Evolutionary conservation across 345 rosid genomes (phyloP).

Genomic region (Luvunga scandens): DNA sequence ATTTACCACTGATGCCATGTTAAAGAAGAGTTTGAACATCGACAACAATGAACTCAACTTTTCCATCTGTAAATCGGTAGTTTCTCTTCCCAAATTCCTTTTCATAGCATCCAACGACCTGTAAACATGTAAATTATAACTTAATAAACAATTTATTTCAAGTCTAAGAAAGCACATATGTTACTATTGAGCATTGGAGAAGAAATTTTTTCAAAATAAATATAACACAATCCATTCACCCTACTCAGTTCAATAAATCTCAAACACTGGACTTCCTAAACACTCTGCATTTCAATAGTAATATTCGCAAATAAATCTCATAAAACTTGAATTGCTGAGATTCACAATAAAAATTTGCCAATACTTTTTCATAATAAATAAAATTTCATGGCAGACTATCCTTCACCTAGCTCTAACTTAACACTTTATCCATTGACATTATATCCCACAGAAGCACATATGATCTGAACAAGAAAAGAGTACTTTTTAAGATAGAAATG

Average conservation of each 20-base stretch:
- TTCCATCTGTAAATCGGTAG: constrained; percentile 54
- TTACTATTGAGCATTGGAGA: neutral
- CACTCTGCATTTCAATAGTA: neutral
- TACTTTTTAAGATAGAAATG: neutral
- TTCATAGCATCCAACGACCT: constrained; percentile 63
- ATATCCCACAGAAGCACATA: no score
- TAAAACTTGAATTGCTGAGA: neutral
- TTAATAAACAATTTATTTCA: neutral
- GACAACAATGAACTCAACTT: constrained; percentile 66
- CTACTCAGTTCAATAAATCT: constrained; percentile 1
- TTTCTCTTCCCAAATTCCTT: constrained; percentile 61
- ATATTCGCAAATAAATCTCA: neutral
- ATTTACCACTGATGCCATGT: constrained; percentile 79
- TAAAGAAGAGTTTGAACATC: constrained; percentile 84
- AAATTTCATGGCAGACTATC: neutral
- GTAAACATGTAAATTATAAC: constrained; percentile 17
- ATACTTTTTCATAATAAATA: neutral
- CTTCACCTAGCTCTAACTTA: neutral
- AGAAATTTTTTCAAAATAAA: neutral
- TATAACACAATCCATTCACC: neutral
- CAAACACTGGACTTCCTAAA: neutral
- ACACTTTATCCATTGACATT: no score
- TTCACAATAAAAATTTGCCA: neutral
- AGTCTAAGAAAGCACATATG: neutral
- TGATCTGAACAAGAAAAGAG: neutral